Conservation (phyloP, 1,284 basidiomycete species). For the Cutaneotrichosporon spelunceum region DNA sequence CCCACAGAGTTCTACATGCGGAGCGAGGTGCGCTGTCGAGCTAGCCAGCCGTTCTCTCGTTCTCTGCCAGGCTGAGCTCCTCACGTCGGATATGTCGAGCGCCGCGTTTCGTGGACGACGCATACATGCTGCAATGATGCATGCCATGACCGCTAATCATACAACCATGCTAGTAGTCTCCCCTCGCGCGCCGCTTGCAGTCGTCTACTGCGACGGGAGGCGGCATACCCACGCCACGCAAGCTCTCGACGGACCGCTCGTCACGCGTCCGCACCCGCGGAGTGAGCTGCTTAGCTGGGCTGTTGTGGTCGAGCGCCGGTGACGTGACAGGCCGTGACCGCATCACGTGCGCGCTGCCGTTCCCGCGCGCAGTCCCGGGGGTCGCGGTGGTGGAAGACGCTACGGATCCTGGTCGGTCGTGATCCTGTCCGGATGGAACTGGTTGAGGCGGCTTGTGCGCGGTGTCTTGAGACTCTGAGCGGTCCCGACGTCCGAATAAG, state of each 20-base stretch:
- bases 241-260: slow-evolving; percentile 34
- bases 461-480: not conserved
- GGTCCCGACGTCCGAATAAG: slow-evolving; percentile 17
- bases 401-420: not conserved
- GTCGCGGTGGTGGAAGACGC: not conserved
- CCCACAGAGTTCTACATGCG: too few species aligned
- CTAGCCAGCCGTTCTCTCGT: too few species aligned
- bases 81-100: not conserved
- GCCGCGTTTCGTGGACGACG: not conserved
- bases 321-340: slow-evolving; percentile 6
- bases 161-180: slow-evolving; percentile 10
- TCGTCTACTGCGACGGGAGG: slow-evolving; percentile 7
- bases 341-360: not conserved
- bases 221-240: slow-evolving; percentile 2
- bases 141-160: not conserved
- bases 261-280: slow-evolving; percentile 38
- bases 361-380: not conserved
- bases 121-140: not conserved
- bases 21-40: too few species aligned
- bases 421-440: not conserved
- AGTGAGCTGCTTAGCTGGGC: slow-evolving; percentile 31
- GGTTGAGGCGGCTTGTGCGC: not conserved
- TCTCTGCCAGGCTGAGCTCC: not conserved
- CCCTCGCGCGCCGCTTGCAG: slow-evolving; percentile 18
- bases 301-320: not conserved